Evolutionary conservation across 768 basidiomycete species (phyloP).

Genomic region (Xerocomellus chrysenteron): DNA sequence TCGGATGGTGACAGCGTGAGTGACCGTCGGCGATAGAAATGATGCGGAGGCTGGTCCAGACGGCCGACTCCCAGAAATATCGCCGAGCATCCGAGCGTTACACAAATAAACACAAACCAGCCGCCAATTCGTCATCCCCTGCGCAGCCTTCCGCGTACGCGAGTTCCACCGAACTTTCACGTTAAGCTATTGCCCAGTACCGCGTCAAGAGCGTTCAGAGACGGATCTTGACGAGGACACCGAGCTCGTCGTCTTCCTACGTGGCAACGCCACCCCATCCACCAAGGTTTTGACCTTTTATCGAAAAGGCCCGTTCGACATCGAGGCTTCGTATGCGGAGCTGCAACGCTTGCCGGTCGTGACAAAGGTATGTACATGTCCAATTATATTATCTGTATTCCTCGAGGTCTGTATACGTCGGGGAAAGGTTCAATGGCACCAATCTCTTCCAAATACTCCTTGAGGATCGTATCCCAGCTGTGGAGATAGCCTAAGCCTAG

Average conservation of each 20-base stretch:
- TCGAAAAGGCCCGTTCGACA: conserved; percentile 82
- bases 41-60: too few relatives aligned
- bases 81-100: too few relatives aligned
- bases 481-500: neutral
- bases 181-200: conserved; percentile 78
- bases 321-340: conserved; percentile 84
- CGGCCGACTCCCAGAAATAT: too few relatives aligned
- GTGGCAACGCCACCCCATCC: conserved; percentile 82
- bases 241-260: conserved; percentile 87
- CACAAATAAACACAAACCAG: too few relatives aligned
- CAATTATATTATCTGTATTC: too few relatives aligned
- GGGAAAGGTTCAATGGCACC: neutral
- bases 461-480: conserved; percentile 2
- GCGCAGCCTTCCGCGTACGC: conserved; percentile 98
- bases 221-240: conserved; percentile 86
- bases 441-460: neutral
- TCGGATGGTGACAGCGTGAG: conserved; percentile 5
- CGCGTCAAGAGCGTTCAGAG: conserved; percentile 77
- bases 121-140: conserved; percentile 41
- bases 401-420: too few relatives aligned
- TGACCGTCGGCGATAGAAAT: neutral
- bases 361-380: too few relatives aligned
- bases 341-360: conserved; percentile 60
- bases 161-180: conserved; percentile 96
- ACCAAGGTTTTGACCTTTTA: conserved; percentile 97